Base-by-base conservation (phyloP, 768 basidiomycete species). In the Lactifluus echinatus region DNA sequence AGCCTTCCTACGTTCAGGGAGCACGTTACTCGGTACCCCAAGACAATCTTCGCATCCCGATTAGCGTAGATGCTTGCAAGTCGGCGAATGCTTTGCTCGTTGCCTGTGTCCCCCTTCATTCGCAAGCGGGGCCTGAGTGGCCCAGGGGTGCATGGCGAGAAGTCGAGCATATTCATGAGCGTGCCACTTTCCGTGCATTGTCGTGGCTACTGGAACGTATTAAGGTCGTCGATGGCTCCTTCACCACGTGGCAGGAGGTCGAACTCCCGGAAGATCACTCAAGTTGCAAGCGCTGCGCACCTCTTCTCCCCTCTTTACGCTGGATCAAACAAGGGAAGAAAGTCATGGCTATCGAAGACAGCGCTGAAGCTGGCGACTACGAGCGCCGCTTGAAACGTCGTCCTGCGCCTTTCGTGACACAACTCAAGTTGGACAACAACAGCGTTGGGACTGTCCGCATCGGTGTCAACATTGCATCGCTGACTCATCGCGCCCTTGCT, bases 201-300 rank as follows among this genome's bases (percentile, higher is more conserved):
- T 87, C 92, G 2, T 97, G 94, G 93, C 72, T 96, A 19, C 73
- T 91, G 23, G 89, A 93, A 66, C 82, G 91, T 49, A 78, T 94
- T 59, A 83, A 88, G 12, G 80, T 84, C 56, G 80, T 92, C 55
- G 80, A 86, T 23, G 82, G 81, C 36, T 72, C 78, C 56, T 79
- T 87, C 64, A 73, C 72, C 26, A 65, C 74, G 2, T 97, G 94
- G 94, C 85, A 88, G 55, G 59, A 67, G 1, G 72, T 84, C 29
- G 71, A 76, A 2, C 63, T 75, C 4, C 70, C 73, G 0, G 72
- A 76, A 3, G 61, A 78, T 21, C 72, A 76, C 39, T 72, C 71
- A 23, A 76, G 77, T 53, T 96, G 93, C 70, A 77, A 83, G 63
- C 78, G 89, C 15, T 96, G 94, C 69, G 88, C 92, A 2, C 94